Percentiles rank a stretch among this genome's conserved stretches.
Evolutionary conservation across 1,284 basidiomycete species (phyloP).

Genomic region (Meira miltonrushii): DNA sequence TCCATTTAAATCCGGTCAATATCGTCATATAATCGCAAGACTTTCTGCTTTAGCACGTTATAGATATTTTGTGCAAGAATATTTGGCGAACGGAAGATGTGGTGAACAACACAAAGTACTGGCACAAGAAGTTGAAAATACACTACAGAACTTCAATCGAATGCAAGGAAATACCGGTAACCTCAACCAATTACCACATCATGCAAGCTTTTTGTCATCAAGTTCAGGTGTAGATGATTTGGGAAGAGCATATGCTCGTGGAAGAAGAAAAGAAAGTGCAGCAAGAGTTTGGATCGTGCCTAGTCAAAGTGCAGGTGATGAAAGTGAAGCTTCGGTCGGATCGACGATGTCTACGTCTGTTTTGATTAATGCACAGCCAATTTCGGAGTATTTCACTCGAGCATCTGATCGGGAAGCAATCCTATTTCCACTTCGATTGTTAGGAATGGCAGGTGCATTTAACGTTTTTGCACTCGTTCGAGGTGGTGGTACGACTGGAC

Average conservation of each 20-base stretch:
- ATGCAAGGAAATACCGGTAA: slow-evolving; percentile 16
- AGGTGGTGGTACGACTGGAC: slow-evolving; percentile 83
- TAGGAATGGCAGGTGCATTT: slow-evolving; percentile 81
- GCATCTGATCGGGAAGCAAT: slow-evolving; percentile 72
- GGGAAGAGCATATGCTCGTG: slow-evolving; percentile 27
- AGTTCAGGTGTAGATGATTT: slow-evolving; percentile 7
- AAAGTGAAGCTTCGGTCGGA: slow-evolving; percentile 23
- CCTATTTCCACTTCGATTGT: slow-evolving; percentile 74
- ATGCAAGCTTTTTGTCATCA: neutral
- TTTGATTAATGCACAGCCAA: slow-evolving; percentile 75
- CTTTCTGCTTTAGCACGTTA: slow-evolving; percentile 71
- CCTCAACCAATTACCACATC: neutral
- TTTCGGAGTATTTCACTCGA: slow-evolving; percentile 73
- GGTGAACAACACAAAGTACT: slow-evolving; percentile 14
- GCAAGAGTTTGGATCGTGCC: slow-evolving; percentile 83
- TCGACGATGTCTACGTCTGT: slow-evolving; percentile 56
- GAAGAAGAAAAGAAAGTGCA: slow-evolving; percentile 40
- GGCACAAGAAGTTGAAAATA: slow-evolving; percentile 23
- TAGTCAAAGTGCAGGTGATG: slow-evolving; percentile 53
- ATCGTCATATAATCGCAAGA: slow-evolving; percentile 64
- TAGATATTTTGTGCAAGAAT: slow-evolving; percentile 55
- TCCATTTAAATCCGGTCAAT: slow-evolving; percentile 67
- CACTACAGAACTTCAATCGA: slow-evolving; percentile 33
- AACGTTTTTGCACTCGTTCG: slow-evolving; percentile 83
- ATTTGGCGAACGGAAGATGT: slow-evolving; percentile 13